Evolutionary conservation across 2,329 filamentous ascomycete species (phyloP).

Genomic region (Pseudocercospora vitis): DNA sequence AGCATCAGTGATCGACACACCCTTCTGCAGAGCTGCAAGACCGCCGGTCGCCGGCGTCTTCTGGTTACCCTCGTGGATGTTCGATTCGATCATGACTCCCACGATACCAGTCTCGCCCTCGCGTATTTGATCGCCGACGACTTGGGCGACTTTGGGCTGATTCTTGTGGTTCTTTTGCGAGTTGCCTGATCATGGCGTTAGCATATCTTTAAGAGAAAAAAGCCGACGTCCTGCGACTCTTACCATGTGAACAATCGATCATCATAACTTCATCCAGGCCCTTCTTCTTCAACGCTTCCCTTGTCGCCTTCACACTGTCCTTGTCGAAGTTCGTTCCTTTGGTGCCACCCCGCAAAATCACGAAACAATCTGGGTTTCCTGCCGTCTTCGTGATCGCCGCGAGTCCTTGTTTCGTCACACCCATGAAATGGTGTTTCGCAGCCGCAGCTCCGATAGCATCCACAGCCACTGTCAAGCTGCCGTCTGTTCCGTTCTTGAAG

Average conservation of each 20-base stretch:
- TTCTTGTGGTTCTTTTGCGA: conserved; percentile 97
- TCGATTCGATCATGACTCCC: conserved; percentile 98
- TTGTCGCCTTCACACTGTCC: conserved; percentile 74
- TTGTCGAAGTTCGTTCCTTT: conserved; percentile 92
- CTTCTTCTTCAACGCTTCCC: conserved; percentile 78
- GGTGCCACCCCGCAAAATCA: conserved; percentile 88
- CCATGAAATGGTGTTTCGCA: conserved; percentile 94
- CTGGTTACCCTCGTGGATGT: conserved; percentile 78
- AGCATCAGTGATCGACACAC: conserved; percentile 92
- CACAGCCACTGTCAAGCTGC: conserved; percentile 83
- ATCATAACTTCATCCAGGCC: conserved; percentile 86
- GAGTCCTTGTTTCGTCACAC: conserved; percentile 95
- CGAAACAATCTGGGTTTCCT: conserved; percentile 96
- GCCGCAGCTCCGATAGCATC: conserved; percentile 85
- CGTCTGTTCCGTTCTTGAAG: conserved; percentile 99
- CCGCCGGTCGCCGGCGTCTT: conserved; percentile 80
- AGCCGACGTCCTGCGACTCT: too few relatives aligned
- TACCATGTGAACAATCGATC: conserved; percentile 97
- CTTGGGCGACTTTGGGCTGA: conserved; percentile 87
- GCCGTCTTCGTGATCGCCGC: conserved; percentile 91
- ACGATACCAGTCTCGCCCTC: conserved; percentile 85
- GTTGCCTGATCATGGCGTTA: conserved; percentile 77
- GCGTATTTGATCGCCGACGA: conserved; percentile 79
- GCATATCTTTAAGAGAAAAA: too few relatives aligned
- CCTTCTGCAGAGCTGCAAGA: conserved; percentile 74